Evolutionary conservation across 768 basidiomycete genomes (phyloP), one percentile per base, ranked within the genome.

Genomic region (Mrakia hoshinonis): DNA sequence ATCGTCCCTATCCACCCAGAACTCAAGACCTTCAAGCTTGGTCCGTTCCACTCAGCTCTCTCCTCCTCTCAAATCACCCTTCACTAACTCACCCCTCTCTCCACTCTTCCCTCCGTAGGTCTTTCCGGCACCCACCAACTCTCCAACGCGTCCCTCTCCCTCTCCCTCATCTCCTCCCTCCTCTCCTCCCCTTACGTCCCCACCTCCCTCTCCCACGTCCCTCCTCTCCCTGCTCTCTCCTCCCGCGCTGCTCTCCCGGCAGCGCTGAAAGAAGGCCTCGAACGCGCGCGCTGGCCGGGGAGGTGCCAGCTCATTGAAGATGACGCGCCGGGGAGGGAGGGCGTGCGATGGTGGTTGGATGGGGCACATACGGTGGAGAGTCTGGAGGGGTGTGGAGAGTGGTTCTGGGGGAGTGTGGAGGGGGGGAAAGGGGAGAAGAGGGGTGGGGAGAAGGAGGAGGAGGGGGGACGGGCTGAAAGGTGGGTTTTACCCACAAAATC

Each of bases 321-420:
- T 76, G 20, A 48, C 5, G 20, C 34, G 18, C 22, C 11, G 20
- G 3, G 58, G 36, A n/a, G 63, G 79, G 1, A 76, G 79, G 20
- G 82, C 85, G n/a, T 39, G 9, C 89, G 85, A 3, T 98, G 96
- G 96, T 91, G 87, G 79, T 81, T 99, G 15, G 96, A 98, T 77
- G 96, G 96, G 0, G 94, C 96, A 13, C 96, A 99, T 79, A 99
- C 96, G 0, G 80, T 85, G 15, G 96, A 98, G 77, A 96, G 92
- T 76, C 82, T 99, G 36, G 83, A 85, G 54, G 92, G 86, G 73
- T 95, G 94, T 75, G 84, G 90, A 18, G 82, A 91, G 71, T 99
- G 96, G 96, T 96, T 72, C 58, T 72, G 70, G 65, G 31, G 47
- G 15, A 39, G 36, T 39, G 52, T 18, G 5, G 7, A 39, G 36